Evolutionary conservation across 495 filamentous ascomycete species (phyloP).

Genomic region (Xylaria sp.): DNA sequence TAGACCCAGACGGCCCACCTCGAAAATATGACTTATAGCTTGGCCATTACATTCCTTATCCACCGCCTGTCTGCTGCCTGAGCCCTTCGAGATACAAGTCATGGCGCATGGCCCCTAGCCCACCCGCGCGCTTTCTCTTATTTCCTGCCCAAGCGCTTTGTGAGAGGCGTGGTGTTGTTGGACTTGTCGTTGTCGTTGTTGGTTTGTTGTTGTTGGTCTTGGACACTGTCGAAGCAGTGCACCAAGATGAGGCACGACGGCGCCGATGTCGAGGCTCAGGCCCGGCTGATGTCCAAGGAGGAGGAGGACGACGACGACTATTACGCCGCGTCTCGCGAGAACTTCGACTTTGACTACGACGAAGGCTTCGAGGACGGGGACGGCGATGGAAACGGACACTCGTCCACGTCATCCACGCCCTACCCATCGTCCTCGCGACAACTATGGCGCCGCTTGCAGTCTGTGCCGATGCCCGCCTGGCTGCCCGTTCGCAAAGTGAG

Average conservation of each 20-base stretch:
- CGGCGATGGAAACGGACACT: conserved; percentile 29
- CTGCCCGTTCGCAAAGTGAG: conserved; percentile 36
- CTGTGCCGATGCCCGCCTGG: conserved; percentile 32
- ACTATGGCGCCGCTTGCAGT: conserved; percentile 37
- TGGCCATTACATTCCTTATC: too few relatives aligned
- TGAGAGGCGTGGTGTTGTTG: not conserved
- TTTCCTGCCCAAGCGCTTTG: not conserved
- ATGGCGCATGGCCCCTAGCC: conserved; percentile 11
- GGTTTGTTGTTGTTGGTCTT: too few relatives aligned
- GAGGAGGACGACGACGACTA: conserved; percentile 20
- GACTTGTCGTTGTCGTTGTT: too few relatives aligned
- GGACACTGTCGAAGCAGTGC: conserved; percentile 54
- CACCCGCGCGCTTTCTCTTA: not conserved
- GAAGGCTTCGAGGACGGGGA: too few relatives aligned
- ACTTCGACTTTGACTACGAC: conserved; percentile 34
- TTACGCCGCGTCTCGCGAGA: conserved; percentile 25
- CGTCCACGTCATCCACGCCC: conserved; percentile 25
- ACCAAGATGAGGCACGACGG: conserved; percentile 35
- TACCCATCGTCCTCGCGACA: conserved; percentile 21
- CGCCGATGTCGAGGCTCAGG: conserved; percentile 38
- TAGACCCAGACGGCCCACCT: conserved; percentile 9
- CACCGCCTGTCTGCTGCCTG: too few relatives aligned
- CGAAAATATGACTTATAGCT: not conserved
- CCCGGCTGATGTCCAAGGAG: conserved; percentile 34
- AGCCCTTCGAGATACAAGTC: not conserved